Evolutionary conservation across 805 yeast species (phyloP).

Genomic region (Nakazawaea wyomingensis): DNA sequence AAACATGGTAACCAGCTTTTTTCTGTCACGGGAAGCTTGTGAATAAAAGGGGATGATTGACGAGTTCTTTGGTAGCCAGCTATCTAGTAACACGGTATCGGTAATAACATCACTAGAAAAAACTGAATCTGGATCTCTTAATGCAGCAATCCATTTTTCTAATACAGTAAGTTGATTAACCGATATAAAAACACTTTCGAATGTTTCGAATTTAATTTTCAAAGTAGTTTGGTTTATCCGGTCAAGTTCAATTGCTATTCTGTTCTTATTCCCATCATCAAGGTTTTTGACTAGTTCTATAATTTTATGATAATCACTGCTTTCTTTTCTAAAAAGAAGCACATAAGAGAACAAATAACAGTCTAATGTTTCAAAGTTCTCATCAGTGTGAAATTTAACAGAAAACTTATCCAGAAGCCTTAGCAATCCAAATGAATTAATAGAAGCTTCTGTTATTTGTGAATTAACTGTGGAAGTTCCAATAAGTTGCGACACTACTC

Average conservation of each 20-base stretch:
- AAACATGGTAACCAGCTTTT: neutral
- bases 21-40: neutral
- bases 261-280: neutral
- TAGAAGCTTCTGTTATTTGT: conserved; percentile 12
- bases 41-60: neutral
- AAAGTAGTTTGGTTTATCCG: conserved; percentile 14
- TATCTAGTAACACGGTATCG: conserved; percentile 17
- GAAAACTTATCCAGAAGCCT: conserved; percentile 24
- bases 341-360: conserved; percentile 25
- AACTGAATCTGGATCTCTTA: conserved; percentile 18
- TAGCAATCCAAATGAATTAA: conserved; percentile 25
- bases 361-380: conserved; percentile 15
- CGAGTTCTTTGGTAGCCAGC: neutral
- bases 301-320: neutral
- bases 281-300: neutral
- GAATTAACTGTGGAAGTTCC: neutral
- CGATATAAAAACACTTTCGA: neutral
- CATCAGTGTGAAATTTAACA: conserved; percentile 10
- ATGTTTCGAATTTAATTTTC: conserved; percentile 4
- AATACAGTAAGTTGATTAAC: conserved; percentile 15
- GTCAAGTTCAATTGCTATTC: conserved; percentile 8
- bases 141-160: conserved; percentile 27
- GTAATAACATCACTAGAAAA: conserved; percentile 23
- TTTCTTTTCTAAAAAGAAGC: conserved; percentile 17
- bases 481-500: conserved; percentile 20